Base-by-base conservation (phyloP, 306 rosid species). In the Cajanus cajan region DNA sequence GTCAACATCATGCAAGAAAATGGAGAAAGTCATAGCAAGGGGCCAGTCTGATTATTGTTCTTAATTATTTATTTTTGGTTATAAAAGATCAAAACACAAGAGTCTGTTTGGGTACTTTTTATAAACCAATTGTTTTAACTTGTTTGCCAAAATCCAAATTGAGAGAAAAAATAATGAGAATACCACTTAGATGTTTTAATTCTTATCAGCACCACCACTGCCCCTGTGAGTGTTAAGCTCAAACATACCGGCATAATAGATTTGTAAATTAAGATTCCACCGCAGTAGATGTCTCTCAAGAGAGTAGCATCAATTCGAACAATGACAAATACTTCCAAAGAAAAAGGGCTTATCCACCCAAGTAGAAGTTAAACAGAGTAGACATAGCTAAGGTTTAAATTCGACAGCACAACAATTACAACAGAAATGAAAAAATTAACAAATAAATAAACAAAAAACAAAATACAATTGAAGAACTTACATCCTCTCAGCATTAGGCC, bases 401-500 rank as follows among this genome's bases (percentile, higher is more conserved):
- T 24, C n/a, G 15, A 50, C 24, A 28, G 10, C 10, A 25, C 57
- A 41, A 10, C 37, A 22, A 50, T 10, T 36, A 40, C n/a, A n/a
- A n/a, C n/a, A n/a, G n/a, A n/a, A 16, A 50, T 8, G 16, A 72
- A 5, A n/a, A 4, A 21, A 40, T 2, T 14, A 28, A 13, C 71
- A 19, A 45, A 45, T 5, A 43, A 41, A 14, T 4, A 61, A 59
- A 71, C 24, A 25, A n/a, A n/a, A n/a, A n/a, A 19, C 64, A 0
- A 40, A 54, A 48, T 7, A 19, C 11, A 25, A 37, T 10, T 7
- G 22, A 22, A 13, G 22, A 77, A 87, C 98, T 90, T 87, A 94
- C 97, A 94, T 91, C 78, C 80, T 90, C 88, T 91, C 96, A 0
- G 98, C 98, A 87, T 94, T 91, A 34, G 98, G 98, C 40, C 98